A percentile compares a stretch with the other conserved stretches of the same genome.
Conservation (phyloP, 2,329 filamentous ascomycete genomes). For the Curvularia lunata region DNA sequence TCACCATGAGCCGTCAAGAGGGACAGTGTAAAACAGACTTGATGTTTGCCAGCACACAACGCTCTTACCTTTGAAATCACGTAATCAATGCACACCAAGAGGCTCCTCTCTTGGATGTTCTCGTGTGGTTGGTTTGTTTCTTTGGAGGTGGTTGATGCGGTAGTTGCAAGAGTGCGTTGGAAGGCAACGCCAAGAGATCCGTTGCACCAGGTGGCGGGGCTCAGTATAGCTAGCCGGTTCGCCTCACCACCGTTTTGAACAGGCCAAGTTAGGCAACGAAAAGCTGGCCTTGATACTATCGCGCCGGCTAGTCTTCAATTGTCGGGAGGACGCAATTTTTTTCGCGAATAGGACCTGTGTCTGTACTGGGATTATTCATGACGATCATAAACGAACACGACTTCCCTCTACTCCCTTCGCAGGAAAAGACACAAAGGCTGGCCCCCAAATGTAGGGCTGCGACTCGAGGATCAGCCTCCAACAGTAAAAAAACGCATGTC, state of each 20-base stretch:
- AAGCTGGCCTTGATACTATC: background rate
- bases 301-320: background rate
- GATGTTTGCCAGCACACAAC: background rate
- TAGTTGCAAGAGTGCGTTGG: background rate
- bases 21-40: background rate
- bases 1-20: background rate
- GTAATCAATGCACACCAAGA: background rate
- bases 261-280: background rate
- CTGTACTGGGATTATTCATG: slow-evolving; percentile 10
- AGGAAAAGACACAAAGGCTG: slow-evolving; percentile 4
- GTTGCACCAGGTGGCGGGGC: background rate
- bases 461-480: background rate
- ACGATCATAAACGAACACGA: slow-evolving; percentile 22
- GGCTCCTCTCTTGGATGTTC: background rate
- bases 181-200: background rate
- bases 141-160: no score
- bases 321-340: background rate
- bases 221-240: background rate
- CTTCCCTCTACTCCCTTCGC: slow-evolving; percentile 33
- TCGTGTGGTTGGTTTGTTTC: no score
- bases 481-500: background rate
- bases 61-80: background rate
- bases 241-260: background rate
- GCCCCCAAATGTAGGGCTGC: background rate
- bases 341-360: background rate